A percentile compares a stretch with the other conserved stretches of the same genome.
Conservation (phyloP, 2,329 filamentous ascomycete species). For the Aspergillus aculeatinus region DNA sequence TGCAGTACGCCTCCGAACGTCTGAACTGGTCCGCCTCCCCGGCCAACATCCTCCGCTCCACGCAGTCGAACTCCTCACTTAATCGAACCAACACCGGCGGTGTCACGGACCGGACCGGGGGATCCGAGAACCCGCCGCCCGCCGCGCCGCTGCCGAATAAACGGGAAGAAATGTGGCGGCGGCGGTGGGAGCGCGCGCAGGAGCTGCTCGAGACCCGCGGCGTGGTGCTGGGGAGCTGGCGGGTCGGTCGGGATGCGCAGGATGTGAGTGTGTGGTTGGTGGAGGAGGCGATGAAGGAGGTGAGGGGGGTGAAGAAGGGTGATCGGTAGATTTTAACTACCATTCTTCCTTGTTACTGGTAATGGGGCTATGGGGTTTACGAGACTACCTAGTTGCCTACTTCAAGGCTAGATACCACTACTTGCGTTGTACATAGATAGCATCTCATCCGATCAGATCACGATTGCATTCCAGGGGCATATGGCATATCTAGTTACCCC, state of each 20-base stretch:
- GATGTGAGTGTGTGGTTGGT: constrained; percentile 46
- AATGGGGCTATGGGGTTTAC: no score
- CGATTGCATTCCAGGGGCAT: no score
- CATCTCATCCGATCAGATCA: no score
- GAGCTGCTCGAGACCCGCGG: constrained; percentile 43
- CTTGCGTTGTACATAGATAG: no score
- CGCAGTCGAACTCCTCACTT: constrained; percentile 25
- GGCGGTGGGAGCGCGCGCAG: constrained; percentile 48
- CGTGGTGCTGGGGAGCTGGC: constrained; percentile 48
- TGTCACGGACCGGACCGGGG: constrained; percentile 19
- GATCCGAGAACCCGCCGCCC: constrained; percentile 14
- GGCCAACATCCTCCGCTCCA: constrained; percentile 19
- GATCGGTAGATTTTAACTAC: background rate
- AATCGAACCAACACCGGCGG: constrained; percentile 18
- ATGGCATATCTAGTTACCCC: no score
- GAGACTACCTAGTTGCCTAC: no score
- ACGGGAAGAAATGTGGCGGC: constrained; percentile 50
- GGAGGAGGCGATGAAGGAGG: constrained; percentile 37
- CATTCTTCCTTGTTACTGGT: no score
- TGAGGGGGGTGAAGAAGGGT: background rate
- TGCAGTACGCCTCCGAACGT: constrained; percentile 33
- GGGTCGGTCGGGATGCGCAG: constrained; percentile 46
- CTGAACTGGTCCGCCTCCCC: constrained; percentile 25
- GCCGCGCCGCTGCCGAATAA: constrained; percentile 43
- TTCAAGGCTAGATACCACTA: no score